Evolutionary conservation across 306 rosid species (phyloP).

Genomic region (Ochetophila trinervis): DNA sequence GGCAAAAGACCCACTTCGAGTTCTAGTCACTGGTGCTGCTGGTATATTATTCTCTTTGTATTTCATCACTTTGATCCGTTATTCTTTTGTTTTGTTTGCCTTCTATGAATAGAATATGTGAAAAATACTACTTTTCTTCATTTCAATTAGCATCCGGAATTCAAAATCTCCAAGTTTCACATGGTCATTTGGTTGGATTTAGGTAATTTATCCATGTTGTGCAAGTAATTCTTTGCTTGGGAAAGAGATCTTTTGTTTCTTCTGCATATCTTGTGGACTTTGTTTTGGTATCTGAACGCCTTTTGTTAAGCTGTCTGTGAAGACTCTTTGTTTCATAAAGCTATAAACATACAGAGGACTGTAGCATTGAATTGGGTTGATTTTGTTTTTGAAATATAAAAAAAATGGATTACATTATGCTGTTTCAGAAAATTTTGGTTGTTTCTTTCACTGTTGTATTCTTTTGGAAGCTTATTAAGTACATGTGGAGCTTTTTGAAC

Average conservation of each 20-base stretch:
- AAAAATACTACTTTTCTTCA: not conserved
- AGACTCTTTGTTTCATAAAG: constrained; percentile 27
- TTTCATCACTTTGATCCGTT: not conserved
- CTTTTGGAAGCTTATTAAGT: constrained; percentile 62
- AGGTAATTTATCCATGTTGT: not conserved
- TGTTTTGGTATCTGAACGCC: constrained; percentile 52
- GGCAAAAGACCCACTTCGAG: constrained; percentile 38
- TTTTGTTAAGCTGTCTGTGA: constrained; percentile 22
- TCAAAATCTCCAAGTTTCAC: not conserved
- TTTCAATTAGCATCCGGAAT: not conserved
- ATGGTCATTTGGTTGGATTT: not conserved
- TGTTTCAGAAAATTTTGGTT: constrained; percentile 44
- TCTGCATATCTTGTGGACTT: constrained; percentile 40
- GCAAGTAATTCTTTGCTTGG: constrained; percentile 37
- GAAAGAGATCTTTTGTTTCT: constrained; percentile 15
- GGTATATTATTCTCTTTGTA: constrained; percentile 27
- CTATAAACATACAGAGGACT: not conserved
- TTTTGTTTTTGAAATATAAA: constrained; percentile 24
- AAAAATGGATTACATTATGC: constrained; percentile 27
- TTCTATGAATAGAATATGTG: not conserved
- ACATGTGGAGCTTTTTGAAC: constrained; percentile 61
- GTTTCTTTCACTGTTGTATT: constrained; percentile 44
- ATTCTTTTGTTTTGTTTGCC: not conserved
- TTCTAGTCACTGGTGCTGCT: constrained; percentile 56
- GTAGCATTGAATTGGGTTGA: constrained; percentile 21